A percentile compares a stretch with the other conserved stretches of the same genome.
phyloP scores from a whole-genome alignment of 768 basidiomycete genomes.

The Russula lepida region DNA sequence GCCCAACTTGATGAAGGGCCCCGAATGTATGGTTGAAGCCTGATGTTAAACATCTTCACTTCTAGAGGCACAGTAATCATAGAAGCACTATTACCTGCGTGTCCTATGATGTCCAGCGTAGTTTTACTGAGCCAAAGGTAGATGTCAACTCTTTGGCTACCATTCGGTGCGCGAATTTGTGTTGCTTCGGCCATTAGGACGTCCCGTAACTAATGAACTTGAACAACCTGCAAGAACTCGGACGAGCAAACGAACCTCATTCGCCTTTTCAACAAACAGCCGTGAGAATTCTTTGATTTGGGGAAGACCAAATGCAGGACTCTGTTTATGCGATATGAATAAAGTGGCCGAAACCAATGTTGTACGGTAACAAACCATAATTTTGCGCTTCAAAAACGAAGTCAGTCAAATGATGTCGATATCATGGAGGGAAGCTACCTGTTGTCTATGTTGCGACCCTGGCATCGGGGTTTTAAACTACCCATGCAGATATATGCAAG shows the following conservation, averaged over 20 bases:
- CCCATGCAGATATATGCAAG: not conserved
- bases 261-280: slow-evolving; percentile 16
- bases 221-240: not conserved
- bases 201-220: slow-evolving; percentile 6
- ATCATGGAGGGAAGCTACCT: not conserved
- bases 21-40: slow-evolving; percentile 17
- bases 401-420: not conserved
- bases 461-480: not conserved
- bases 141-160: not conserved
- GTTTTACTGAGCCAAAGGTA: slow-evolving; percentile 13
- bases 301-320: slow-evolving; percentile 15
- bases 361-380: slow-evolving; percentile 2
- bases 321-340: slow-evolving; percentile 1
- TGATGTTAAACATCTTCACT: not conserved
- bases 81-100: slow-evolving; percentile 1
- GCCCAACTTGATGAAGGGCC: not conserved
- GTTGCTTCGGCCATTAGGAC: not conserved
- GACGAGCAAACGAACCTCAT: slow-evolving; percentile 4
- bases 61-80: not conserved
- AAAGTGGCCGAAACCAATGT: not conserved
- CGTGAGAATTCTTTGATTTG: slow-evolving; percentile 6
- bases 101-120: slow-evolving; percentile 15
- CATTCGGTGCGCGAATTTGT: not conserved
- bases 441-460: slow-evolving; percentile 11
- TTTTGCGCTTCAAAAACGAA: slow-evolving; percentile 3